Conservation (phyloP, 768 basidiomycete genomes). For the Imleria badia region DNA sequence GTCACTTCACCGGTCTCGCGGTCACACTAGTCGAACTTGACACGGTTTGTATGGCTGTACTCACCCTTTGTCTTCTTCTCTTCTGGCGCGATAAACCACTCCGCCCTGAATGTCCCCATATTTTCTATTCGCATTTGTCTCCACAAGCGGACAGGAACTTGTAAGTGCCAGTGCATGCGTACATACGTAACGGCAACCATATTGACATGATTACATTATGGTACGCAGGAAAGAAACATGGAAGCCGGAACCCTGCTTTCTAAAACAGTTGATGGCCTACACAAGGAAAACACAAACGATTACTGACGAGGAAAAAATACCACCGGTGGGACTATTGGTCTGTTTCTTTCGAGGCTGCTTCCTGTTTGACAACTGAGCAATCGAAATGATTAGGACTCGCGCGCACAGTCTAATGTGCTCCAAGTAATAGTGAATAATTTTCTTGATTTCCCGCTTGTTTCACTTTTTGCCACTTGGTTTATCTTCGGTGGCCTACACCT, state of each 20-base stretch:
- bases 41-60: not conserved
- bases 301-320: no score
- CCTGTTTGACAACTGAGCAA: no score
- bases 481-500: not conserved
- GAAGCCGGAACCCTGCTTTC: no score
- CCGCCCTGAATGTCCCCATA: not conserved
- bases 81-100: slow-evolving; percentile 5
- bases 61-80: not conserved
- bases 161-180: no score
- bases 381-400: no score
- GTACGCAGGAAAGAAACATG: not conserved
- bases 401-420: no score
- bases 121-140: not conserved
- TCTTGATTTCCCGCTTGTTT: no score
- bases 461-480: not conserved
- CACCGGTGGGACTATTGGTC: no score
- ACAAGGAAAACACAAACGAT: no score
- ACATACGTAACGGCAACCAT: not conserved
- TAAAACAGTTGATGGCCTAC: no score
- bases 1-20: not conserved
- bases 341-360: no score
- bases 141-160: not conserved
- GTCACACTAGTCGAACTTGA: slow-evolving; percentile 4
- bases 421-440: no score
- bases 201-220: not conserved